These are phyloP conservation scores for Hirsutella thompsonii DNA, from an alignment of 2,329 filamentous ascomycete genomes.

Conservation along the genomic window DNA sequence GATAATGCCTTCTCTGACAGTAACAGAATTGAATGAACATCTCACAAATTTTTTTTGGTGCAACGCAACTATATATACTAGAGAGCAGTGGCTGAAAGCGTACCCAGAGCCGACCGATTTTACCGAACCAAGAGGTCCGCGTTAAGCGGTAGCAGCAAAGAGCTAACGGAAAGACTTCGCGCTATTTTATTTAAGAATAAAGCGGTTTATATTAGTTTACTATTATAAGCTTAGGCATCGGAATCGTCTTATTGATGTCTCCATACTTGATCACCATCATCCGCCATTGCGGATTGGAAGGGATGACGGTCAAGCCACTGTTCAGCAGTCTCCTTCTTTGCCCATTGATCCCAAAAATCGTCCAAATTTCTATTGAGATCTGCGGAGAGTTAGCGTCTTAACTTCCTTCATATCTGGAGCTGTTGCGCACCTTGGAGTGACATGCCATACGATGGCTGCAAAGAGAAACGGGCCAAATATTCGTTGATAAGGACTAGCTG, in stretches of 20 bases:
- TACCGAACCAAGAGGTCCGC: too few relatives aligned
- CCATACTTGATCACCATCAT: slow-evolving; percentile 5
- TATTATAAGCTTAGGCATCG: background rate
- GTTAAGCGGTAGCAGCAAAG: too few relatives aligned
- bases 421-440: slow-evolving; percentile 5
- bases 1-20: too few relatives aligned
- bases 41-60: too few relatives aligned
- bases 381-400: slow-evolving; percentile 1
- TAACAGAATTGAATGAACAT: too few relatives aligned
- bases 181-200: too few relatives aligned
- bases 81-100: too few relatives aligned
- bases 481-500: slow-evolving; percentile 8
- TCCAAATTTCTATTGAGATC: slow-evolving; percentile 7
- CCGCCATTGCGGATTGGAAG: slow-evolving; percentile 5
- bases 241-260: background rate
- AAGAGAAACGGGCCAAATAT: slow-evolving; percentile 6
- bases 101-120: too few relatives aligned
- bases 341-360: slow-evolving; percentile 5
- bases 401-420: background rate
- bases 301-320: slow-evolving; percentile 4
- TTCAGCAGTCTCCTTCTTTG: slow-evolving; percentile 2
- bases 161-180: too few relatives aligned
- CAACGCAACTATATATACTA: too few relatives aligned
- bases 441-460: slow-evolving; percentile 9
- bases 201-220: too few relatives aligned